Evolutionary conservation across 305 asterid genomes (phyloP).

Genomic region (Fraxinus baroniana): DNA sequence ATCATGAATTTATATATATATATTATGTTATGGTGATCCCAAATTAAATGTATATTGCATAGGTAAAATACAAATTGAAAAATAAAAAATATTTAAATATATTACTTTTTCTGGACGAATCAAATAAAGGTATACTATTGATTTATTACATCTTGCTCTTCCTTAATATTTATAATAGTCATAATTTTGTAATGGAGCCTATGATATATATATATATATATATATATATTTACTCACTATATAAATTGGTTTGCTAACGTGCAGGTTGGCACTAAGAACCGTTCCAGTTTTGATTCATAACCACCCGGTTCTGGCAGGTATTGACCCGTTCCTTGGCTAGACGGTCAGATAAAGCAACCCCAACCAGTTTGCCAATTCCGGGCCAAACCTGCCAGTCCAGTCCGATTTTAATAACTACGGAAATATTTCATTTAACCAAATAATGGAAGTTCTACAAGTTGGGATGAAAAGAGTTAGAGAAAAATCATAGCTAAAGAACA

Average conservation of each 20-base stretch:
- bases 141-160: not conserved
- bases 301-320: not conserved
- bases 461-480: not conserved
- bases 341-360: not conserved
- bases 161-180: not conserved
- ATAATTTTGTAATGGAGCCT: not conserved
- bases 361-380: not conserved
- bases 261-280: not conserved
- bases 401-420: not conserved
- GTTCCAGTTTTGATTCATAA: not conserved
- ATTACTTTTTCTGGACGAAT: not conserved
- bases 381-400: not conserved
- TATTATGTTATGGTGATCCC: not conserved
- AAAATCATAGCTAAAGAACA: conserved; percentile 8
- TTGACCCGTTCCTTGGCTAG: not conserved
- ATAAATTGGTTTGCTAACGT: not conserved
- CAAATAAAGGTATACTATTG: not conserved
- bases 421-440: not conserved
- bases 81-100: not conserved
- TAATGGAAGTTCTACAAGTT: not conserved
- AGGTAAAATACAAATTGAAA: not conserved
- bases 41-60: not conserved
- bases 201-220: not conserved
- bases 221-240: not conserved
- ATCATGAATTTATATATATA: not conserved